These are phyloP conservation scores for Fomes fomentarius DNA, from an alignment of 1,284 basidiomycete genomes.

Conservation along the genomic window DNA sequence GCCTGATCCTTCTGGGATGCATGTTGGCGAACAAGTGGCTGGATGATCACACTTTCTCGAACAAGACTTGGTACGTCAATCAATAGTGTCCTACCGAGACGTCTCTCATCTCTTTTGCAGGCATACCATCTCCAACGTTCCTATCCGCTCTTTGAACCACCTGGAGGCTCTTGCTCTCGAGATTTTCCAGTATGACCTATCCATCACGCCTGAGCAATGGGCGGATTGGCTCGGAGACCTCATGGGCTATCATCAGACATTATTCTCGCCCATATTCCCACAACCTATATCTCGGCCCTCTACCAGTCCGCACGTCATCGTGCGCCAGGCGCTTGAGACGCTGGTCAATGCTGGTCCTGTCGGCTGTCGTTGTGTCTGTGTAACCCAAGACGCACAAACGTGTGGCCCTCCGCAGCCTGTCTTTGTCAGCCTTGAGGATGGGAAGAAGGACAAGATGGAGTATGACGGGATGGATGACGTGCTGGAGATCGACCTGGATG, in stretches of 20 bases:
- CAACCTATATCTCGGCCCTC: conserved; percentile 82
- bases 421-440: conserved; percentile 70
- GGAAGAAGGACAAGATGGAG: conserved; percentile 53
- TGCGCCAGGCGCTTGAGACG: conserved; percentile 71
- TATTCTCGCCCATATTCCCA: conserved; percentile 58
- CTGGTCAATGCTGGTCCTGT: conserved; percentile 52
- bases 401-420: conserved; percentile 55
- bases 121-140: conserved; percentile 78
- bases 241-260: conserved; percentile 62
- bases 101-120: conserved; percentile 39
- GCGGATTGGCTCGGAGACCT: conserved; percentile 69
- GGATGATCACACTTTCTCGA: conserved; percentile 91
- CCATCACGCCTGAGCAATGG: conserved; percentile 66
- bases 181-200: conserved; percentile 69
- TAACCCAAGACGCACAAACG: conserved; percentile 18
- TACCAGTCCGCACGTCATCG: conserved; percentile 64
- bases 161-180: conserved; percentile 72
- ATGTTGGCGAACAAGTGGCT: conserved; percentile 93
- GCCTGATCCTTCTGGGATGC: conserved; percentile 79
- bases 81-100: neutral
- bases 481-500: conserved; percentile 75
- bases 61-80: conserved; percentile 81
- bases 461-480: conserved; percentile 49
- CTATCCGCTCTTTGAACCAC: conserved; percentile 67
- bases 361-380: conserved; percentile 16